Base-by-base conservation (phyloP, 2,329 filamentous ascomycete genomes). In the Colletotrichum gloeosporioides region DNA sequence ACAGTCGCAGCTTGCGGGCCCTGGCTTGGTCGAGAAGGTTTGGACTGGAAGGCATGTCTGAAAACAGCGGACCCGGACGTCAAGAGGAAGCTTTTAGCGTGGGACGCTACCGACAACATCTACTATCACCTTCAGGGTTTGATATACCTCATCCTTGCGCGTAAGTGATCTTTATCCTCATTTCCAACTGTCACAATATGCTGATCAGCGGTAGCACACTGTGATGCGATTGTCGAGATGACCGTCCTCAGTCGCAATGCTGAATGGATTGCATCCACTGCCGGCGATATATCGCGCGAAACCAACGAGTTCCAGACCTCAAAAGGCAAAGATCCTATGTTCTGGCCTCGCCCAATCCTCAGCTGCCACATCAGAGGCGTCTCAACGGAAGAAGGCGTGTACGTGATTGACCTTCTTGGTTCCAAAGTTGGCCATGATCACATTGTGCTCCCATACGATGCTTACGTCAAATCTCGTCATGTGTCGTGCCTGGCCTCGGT, bases 341-440 rank as follows among this genome's bases (percentile, higher is more conserved):
- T 78, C 71, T 77, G 75, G 71, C 75, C 75, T 44, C 77, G 75
- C n/a, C 71, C 71, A 2, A 62, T 78, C 22, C 77, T 78, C 49
- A 72, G 53, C 31, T 71, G 71, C 29, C 64, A 57, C 4, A 64
- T 77, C 22, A 72, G 62, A 31, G 65, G 55, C 29, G 34, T 34
- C 16, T 18, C 36, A 1, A 27, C 66, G 34, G 13, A 25, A 15
- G 57, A 75, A 8, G 68, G 73, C 10, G 25, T 69, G 13, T 75
- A 53, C 61, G 59, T 75, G 49, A 62, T 78, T 55, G 77, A 78
- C 70, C 67, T 78, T 15, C 74, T 71, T 18, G 68, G 69, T 49
- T 22, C 18, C 31, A 71, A 65, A 29, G 71, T 69, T 18, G 77
- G 74, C 25, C 77, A 69, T 25, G 16, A 25, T 3, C 44, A 70